phyloP scores from a whole-genome alignment of 148 eudicot genomes.

The Dysphania ambrosioides region DNA sequence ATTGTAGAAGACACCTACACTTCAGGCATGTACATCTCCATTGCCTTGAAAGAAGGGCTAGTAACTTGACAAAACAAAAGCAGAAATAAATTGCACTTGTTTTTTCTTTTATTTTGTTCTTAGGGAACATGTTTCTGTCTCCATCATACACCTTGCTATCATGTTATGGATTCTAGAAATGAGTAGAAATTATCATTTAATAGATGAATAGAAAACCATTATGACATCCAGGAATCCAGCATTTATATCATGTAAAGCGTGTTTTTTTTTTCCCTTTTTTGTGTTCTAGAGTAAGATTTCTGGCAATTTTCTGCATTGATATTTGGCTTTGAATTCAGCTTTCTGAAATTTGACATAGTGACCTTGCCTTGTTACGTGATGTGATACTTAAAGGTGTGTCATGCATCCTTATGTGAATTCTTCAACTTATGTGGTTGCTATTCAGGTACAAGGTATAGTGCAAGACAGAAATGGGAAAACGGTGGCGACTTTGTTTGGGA shows the following conservation, averaged over 20 bases:
- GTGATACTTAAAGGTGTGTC: not conserved
- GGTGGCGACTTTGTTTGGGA: slow-evolving; percentile 76
- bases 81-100: not conserved
- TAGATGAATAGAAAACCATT: not conserved
- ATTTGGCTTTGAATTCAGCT: not conserved
- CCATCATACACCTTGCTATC: not conserved
- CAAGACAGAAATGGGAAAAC: slow-evolving; percentile 89
- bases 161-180: not conserved
- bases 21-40: not conserved
- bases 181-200: not conserved
- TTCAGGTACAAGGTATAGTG: slow-evolving; percentile 89
- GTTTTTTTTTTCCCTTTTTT: too few species aligned
- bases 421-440: slow-evolving; percentile 14
- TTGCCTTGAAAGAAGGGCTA: not conserved
- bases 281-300: not conserved
- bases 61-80: not conserved
- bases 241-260: not conserved
- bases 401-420: not conserved
- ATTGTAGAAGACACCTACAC: not conserved
- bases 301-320: not conserved
- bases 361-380: not conserved
- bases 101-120: not conserved
- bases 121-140: not conserved
- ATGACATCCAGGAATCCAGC: not conserved
- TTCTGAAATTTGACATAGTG: not conserved